These are phyloP conservation scores for Kwoniella shivajii DNA, from an alignment of 1,284 basidiomycete species.

Conservation along the genomic window DNA sequence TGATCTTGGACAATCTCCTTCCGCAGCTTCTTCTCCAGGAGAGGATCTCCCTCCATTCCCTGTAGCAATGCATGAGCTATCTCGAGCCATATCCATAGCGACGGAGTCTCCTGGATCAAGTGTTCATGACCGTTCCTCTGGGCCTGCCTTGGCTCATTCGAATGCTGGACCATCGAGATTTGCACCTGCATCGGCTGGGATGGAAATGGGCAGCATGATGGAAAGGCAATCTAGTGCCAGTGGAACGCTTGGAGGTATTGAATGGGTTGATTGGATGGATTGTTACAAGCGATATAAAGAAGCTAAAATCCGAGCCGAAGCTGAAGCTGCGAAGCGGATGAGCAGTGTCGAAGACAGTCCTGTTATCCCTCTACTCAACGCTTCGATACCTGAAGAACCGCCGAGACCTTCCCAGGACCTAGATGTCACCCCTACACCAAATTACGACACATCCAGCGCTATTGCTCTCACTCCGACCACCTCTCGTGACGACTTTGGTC, in stretches of 20 bases:
- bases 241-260: conserved; percentile 55
- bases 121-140: conserved; percentile 9
- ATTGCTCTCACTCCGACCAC: conserved; percentile 33
- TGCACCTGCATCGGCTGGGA: background rate
- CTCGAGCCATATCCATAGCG: conserved; percentile 8
- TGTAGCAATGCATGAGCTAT: conserved; percentile 15
- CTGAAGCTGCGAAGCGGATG: conserved; percentile 18
- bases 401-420: background rate
- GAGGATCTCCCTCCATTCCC: conserved; percentile 31
- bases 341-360: conserved; percentile 6
- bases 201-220: conserved; percentile 28
- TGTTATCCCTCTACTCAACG: background rate
- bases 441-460: conserved; percentile 22
- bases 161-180: conserved; percentile 25
- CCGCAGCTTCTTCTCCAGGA: conserved; percentile 29
- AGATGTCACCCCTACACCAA: conserved; percentile 18
- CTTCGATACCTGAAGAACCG: conserved; percentile 13
- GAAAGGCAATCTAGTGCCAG: conserved; percentile 38
- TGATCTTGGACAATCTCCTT: conserved; percentile 1
- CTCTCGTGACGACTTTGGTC: conserved; percentile 32
- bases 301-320: conserved; percentile 57
- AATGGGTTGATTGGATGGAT: conserved; percentile 64
- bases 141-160: conserved; percentile 7
- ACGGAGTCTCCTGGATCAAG: conserved; percentile 8
- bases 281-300: conserved; percentile 62